Evolutionary conservation across 2,329 filamentous ascomycete species (phyloP).

Genomic region (Claviceps sp.): DNA sequence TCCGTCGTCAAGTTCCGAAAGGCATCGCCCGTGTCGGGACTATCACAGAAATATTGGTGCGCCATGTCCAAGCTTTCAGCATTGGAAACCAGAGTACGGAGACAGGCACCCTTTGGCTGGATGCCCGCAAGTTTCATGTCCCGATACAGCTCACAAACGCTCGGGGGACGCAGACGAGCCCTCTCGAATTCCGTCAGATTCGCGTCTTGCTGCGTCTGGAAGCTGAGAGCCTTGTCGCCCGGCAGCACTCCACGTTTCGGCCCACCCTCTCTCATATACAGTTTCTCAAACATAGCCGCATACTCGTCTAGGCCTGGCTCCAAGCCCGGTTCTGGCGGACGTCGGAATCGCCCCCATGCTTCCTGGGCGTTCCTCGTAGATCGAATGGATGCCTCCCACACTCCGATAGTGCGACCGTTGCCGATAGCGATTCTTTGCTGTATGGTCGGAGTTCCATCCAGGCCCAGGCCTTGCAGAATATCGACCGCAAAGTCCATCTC

Average conservation of each 20-base stretch:
- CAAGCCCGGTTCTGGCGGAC: slow-evolving; percentile 19
- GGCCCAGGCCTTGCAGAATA: slow-evolving; percentile 37
- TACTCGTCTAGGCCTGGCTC: slow-evolving; percentile 34
- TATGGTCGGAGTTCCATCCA: slow-evolving; percentile 41
- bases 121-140: slow-evolving; percentile 40
- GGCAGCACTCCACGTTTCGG: slow-evolving; percentile 26
- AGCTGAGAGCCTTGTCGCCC: slow-evolving; percentile 45
- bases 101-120: slow-evolving; percentile 32
- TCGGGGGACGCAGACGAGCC: slow-evolving; percentile 47
- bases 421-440: slow-evolving; percentile 25
- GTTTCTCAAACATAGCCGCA: slow-evolving; percentile 46
- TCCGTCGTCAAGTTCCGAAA: slow-evolving; percentile 10
- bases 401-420: slow-evolving; percentile 9
- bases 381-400: slow-evolving; percentile 43
- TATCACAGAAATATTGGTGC: slow-evolving; percentile 35
- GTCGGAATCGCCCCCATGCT: slow-evolving; percentile 41
- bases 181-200: slow-evolving; percentile 54
- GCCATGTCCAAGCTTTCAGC: slow-evolving; percentile 34
- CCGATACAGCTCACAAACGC: slow-evolving; percentile 41
- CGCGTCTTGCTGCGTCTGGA: slow-evolving; percentile 20
- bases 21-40: slow-evolving; percentile 11
- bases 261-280: slow-evolving; percentile 24
- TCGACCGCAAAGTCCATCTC: slow-evolving; percentile 35
- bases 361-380: slow-evolving; percentile 48
- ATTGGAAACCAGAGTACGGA: slow-evolving; percentile 42